These are phyloP conservation scores for Strobilomyces echinocephalus DNA, from an alignment of 768 basidiomycete genomes.

Conservation along the genomic window DNA sequence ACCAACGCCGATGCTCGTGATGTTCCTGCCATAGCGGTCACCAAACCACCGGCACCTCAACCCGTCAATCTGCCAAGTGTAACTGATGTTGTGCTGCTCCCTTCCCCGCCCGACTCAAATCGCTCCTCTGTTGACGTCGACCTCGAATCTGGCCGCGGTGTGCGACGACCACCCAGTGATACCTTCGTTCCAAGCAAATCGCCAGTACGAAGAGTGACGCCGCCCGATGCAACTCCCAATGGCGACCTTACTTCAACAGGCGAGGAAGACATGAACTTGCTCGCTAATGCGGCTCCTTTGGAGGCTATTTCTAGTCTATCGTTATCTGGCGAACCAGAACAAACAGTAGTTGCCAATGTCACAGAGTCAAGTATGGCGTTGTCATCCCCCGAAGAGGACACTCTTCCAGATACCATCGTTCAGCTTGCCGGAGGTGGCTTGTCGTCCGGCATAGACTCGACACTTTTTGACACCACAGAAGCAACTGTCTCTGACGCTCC, in stretches of 20 bases:
- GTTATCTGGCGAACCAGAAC: conserved; percentile 12
- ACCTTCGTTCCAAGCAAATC: conserved; percentile 13
- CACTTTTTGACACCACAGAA: conserved; percentile 32
- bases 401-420: conserved; percentile 41
- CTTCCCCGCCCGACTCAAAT: conserved; percentile 43
- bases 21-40: conserved; percentile 56
- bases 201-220: conserved; percentile 8
- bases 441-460: conserved; percentile 26
- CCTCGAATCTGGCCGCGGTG: conserved; percentile 39
- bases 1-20: conserved; percentile 19
- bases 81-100: conserved; percentile 48
- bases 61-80: conserved; percentile 68
- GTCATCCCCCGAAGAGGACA: conserved; percentile 14
- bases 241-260: conserved; percentile 17
- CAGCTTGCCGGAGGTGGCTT: conserved; percentile 58
- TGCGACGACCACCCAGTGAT: conserved; percentile 31
- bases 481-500: conserved; percentile 34
- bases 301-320: conserved; percentile 31
- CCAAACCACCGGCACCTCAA: conserved; percentile 65
- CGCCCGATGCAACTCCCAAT: conserved; percentile 8
- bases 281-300: conserved; percentile 42
- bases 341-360: background rate
- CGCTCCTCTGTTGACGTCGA: conserved; percentile 34
- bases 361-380: conserved; percentile 8
- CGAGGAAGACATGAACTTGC: conserved; percentile 44